phyloP scores from a whole-genome alignment of 2,329 filamentous ascomycete genomes.

The Nothopassalora personata region DNA sequence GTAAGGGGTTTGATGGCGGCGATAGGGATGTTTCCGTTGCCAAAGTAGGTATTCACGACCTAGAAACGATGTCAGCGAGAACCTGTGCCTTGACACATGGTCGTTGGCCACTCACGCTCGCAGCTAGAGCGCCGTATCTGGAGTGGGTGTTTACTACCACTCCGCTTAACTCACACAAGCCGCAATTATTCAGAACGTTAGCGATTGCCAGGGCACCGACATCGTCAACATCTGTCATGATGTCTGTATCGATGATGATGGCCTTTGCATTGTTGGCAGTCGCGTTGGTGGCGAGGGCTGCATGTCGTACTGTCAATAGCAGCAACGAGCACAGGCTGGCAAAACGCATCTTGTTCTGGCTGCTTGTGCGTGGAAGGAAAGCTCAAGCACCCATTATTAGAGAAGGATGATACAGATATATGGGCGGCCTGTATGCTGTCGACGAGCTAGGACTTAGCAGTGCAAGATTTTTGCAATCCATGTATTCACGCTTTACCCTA shows the following conservation, averaged over 20 bases:
- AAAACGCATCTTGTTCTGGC: no score
- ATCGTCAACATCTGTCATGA: constrained; percentile 22
- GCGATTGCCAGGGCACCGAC: constrained; percentile 21
- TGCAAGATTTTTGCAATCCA: no score
- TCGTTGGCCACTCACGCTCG: constrained; percentile 8
- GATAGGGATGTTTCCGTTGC: constrained; percentile 17
- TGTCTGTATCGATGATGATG: constrained; percentile 35
- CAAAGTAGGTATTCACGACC: constrained; percentile 11
- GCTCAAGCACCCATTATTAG: no score
- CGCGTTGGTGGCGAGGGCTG: not conserved
- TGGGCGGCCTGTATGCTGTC: no score
- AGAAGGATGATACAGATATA: no score
- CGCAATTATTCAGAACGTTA: constrained; percentile 20
- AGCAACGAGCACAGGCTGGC: no score
- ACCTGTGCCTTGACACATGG: no score
- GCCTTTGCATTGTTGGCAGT: constrained; percentile 35
- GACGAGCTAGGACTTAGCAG: no score
- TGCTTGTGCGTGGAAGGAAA: no score
- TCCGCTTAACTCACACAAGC: constrained; percentile 15
- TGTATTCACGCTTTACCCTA: no score
- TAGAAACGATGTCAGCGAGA: not conserved
- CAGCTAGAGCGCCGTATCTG: constrained; percentile 17
- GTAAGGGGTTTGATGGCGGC: constrained; percentile 19
- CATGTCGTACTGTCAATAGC: not conserved
- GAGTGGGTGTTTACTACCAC: constrained; percentile 20